Conservation (phyloP, 1,284 basidiomycete genomes). For the Fomitopsis palustris region DNA sequence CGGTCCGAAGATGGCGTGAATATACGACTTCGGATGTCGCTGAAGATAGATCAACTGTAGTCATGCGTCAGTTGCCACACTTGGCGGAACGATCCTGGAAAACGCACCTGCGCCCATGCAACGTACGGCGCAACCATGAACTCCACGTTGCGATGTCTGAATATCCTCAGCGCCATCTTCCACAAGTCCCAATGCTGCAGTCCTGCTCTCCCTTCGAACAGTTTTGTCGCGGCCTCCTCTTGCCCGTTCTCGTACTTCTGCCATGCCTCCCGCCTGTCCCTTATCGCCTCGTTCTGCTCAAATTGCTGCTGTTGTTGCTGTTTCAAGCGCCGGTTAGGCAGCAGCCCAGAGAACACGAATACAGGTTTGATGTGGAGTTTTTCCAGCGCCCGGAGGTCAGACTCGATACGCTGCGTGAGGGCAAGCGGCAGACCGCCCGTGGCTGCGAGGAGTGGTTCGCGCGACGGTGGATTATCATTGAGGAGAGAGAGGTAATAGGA, state of each 20-base stretch:
- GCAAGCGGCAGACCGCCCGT: conserved; percentile 92
- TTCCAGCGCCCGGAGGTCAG: conserved; percentile 88
- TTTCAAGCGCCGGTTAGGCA: conserved; percentile 66
- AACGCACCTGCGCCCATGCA: conserved; percentile 85
- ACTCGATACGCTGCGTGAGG: conserved; percentile 83
- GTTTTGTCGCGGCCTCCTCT: conserved; percentile 81
- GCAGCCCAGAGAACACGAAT: conserved; percentile 91
- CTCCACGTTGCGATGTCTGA: conserved; percentile 94
- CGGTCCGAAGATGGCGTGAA: conserved; percentile 92
- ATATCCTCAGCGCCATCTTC: conserved; percentile 88
- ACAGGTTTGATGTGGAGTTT: conserved; percentile 94
- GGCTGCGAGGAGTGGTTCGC: conserved; percentile 90
- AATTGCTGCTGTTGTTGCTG: conserved; percentile 47
- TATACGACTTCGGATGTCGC: conserved; percentile 90
- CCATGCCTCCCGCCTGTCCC: conserved; percentile 84
- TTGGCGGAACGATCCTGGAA: conserved; percentile 16
- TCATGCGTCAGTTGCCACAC: conserved; percentile 9
- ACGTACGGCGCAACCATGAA: conserved; percentile 96
- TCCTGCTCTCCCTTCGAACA: conserved; percentile 73
- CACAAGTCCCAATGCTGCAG: conserved; percentile 86
- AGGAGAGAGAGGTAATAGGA: conserved; percentile 85
- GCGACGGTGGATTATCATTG: conserved; percentile 70
- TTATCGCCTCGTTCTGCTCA: conserved; percentile 70
- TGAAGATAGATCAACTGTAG: conserved; percentile 88
- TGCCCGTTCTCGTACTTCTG: conserved; percentile 84